Base-by-base conservation (phyloP, 2,329 filamentous ascomycete genomes). In the Hyphodiscus sp. region DNA sequence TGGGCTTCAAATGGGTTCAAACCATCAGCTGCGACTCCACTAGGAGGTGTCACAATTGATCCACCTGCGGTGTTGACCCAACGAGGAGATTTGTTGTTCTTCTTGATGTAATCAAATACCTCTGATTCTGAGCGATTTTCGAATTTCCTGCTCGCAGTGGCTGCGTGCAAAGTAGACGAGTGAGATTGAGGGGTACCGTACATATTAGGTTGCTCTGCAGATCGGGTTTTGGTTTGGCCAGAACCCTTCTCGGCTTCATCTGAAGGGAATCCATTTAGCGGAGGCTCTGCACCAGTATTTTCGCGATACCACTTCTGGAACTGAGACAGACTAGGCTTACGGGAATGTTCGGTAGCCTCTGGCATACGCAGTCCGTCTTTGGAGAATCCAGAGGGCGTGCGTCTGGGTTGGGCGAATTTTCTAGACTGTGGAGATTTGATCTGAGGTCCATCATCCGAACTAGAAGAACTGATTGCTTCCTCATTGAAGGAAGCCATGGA, bases 151-250 rank as follows among this genome's bases (percentile, higher is more conserved):
- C 16, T 26, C 2, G 18, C 42, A 43, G 43, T 15, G 6, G n/a
- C 15, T 20, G 30, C 42, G 20, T 26, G 23, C 41, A 3, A 16
- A 45, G 16, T 46, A 45, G 8, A 44, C 15, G 33, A 38, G 42
- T 15, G 41, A 49, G 42, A 42, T 47, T 50, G 41, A 45, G 41
- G 47, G 51, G 49, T 53, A 38, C 18, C 65, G 61, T 66, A 67
- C 65, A 66, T 67, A 61, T 62, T 62, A 41, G 53, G 45, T 50
- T 61, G 55, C 48, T 45, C 50, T 45, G 59, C 61, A 29, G 44
- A 44, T n/a, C 49, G 42, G 18, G 51, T n/a, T 16, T 58, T 55
- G 16, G 49, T 30, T 38, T 55, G 53, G 42, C 56, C 50, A 48
- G 57, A 53, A 43, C 52, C 56, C 49, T 55, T 52, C 43, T 57